A percentile compares a stretch with the other conserved stretches of the same genome.
phyloP scores from a whole-genome alignment of 2,329 filamentous ascomycete genomes.

The Clarireedia hainanense region DNA sequence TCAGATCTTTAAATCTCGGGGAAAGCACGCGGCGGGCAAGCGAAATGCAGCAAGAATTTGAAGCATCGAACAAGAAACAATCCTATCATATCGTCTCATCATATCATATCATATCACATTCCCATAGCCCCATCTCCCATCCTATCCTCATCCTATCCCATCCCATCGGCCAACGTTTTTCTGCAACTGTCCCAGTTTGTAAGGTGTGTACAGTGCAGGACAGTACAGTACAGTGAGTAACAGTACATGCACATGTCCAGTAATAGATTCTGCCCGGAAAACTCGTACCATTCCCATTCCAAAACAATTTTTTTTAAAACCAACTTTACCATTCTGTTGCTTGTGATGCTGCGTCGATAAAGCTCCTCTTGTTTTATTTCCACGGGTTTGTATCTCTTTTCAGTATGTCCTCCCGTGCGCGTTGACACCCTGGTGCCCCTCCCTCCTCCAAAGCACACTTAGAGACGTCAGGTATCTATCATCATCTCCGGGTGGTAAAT shows the following conservation, averaged over 20 bases:
- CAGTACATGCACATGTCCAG: too few relatives aligned
- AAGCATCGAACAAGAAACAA: background rate
- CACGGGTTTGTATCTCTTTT: background rate
- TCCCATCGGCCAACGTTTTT: background rate
- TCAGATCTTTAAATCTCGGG: background rate
- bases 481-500: background rate
- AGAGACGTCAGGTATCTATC: background rate
- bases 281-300: too few relatives aligned
- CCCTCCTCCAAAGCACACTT: background rate
- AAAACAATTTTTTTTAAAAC: background rate
- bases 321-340: background rate
- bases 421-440: background rate
- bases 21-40: background rate
- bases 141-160: too few relatives aligned
- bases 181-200: background rate
- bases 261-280: too few relatives aligned
- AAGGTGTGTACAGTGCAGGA: too few relatives aligned
- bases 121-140: too few relatives aligned
- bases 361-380: background rate
- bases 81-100: background rate
- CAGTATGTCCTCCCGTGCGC: background rate
- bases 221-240: too few relatives aligned
- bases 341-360: background rate
- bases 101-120: too few relatives aligned
- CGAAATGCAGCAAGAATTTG: too few relatives aligned